Conservation (phyloP, 148 eudicot species). For the Rhododendron molle region DNA sequence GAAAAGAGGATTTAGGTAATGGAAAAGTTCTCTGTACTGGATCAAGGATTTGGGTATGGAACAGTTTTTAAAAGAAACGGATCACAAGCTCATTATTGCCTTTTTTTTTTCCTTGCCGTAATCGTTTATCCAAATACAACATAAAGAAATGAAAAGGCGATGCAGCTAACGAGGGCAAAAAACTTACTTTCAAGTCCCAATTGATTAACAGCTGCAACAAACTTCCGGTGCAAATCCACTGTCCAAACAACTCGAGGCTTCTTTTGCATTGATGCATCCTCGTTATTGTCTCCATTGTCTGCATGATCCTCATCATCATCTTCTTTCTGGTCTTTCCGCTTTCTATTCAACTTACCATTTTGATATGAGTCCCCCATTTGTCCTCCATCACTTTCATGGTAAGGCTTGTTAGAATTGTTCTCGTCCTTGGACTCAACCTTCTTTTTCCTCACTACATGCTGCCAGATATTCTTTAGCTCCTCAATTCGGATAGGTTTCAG, state of each 20-base stretch:
- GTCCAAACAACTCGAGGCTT: conserved; percentile 85
- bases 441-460: conserved; percentile 66
- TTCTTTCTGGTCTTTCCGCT: conserved; percentile 45
- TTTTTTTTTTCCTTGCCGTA: background rate
- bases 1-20: background rate
- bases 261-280: conserved; percentile 52
- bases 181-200: conserved; percentile 74
- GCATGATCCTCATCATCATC: conserved; percentile 37
- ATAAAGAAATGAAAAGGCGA: background rate
- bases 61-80: background rate
- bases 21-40: background rate
- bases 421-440: conserved; percentile 25
- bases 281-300: conserved; percentile 13
- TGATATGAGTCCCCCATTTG: conserved; percentile 18
- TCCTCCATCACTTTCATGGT: conserved; percentile 24
- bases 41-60: background rate
- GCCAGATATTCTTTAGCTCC: conserved; percentile 89
- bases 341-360: conserved; percentile 26
- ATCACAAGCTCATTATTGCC: background rate
- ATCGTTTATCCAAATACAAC: background rate
- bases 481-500: conserved; percentile 85
- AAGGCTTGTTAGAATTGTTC: conserved; percentile 19
- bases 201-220: conserved; percentile 75
- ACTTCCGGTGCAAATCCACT: conserved; percentile 73
- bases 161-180: background rate